Evolutionary conservation across 768 basidiomycete species (phyloP).

Genomic region (Guyanaporus albipodus): DNA sequence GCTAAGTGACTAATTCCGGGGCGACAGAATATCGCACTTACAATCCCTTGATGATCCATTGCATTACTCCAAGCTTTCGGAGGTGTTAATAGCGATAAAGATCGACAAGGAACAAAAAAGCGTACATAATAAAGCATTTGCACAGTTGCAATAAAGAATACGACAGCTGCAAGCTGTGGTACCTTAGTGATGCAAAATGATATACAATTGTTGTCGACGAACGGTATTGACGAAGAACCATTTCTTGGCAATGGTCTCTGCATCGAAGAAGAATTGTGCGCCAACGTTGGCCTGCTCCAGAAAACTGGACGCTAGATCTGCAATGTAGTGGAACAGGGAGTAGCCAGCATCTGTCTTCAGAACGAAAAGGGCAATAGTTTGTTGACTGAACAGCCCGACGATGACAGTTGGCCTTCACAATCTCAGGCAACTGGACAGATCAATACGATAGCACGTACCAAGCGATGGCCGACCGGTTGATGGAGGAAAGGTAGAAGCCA

Average conservation of each 20-base stretch:
- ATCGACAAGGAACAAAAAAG: not conserved
- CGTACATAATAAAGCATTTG: constrained; percentile 80
- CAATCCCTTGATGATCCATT: constrained; percentile 89
- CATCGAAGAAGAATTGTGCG: constrained; percentile 80
- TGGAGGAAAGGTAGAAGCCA: constrained; percentile 67
- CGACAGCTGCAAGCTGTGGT: constrained; percentile 64
- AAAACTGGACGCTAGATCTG: constrained; percentile 77
- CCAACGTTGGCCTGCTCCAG: constrained; percentile 64
- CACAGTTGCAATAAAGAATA: constrained; percentile 92
- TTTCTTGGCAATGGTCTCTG: constrained; percentile 56
- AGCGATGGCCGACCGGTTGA: constrained; percentile 56
- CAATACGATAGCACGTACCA: constrained; percentile 47
- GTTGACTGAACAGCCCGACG: constrained; percentile 81
- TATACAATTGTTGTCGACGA: constrained; percentile 21
- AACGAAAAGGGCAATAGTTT: constrained; percentile 84
- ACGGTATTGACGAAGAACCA: constrained; percentile 88
- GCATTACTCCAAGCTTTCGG: constrained; percentile 73
- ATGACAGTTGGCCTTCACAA: constrained; percentile 73
- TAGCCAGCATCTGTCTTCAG: constrained; percentile 82
- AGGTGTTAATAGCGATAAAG: not conserved
- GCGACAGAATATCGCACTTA: constrained; percentile 31
- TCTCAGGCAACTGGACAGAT: not conserved
- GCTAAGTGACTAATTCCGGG: not conserved
- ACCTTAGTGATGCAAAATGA: constrained; percentile 14
- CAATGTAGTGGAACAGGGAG: constrained; percentile 80